Evolutionary conservation across 2,329 filamentous ascomycete genomes (phyloP).

Genomic region (Calonectria leucothoes): DNA sequence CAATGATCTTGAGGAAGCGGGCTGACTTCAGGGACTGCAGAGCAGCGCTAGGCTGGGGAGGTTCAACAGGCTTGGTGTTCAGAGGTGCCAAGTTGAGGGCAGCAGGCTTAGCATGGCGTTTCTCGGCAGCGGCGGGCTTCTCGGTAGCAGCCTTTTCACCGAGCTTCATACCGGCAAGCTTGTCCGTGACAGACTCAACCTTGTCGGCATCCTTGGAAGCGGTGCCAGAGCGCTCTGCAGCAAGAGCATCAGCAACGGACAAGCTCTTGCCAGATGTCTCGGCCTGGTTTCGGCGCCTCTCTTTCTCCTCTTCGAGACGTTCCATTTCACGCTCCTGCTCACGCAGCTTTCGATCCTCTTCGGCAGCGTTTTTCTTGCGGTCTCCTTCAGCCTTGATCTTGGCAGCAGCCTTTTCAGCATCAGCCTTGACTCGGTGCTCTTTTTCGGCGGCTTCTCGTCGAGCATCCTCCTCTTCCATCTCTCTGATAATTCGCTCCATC

Average conservation of each 20-base stretch:
- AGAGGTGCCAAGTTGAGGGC: conserved; percentile 87
- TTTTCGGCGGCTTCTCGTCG: conserved; percentile 61
- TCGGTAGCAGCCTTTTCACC: conserved; percentile 56
- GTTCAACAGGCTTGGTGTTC: conserved; percentile 87
- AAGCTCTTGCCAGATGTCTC: conserved; percentile 62
- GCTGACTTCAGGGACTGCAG: conserved; percentile 94
- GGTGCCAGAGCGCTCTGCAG: conserved; percentile 54
- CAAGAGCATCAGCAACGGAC: conserved; percentile 64
- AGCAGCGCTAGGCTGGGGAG: conserved; percentile 91
- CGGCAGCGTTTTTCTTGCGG: conserved; percentile 59
- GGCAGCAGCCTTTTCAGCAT: conserved; percentile 57
- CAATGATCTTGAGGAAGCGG: conserved; percentile 84
- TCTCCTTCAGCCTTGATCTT: conserved; percentile 63
- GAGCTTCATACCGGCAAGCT: conserved; percentile 65
- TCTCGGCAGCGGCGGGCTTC: conserved; percentile 67
- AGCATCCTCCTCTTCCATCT: conserved; percentile 70
- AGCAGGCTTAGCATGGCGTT: conserved; percentile 79
- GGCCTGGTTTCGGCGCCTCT: conserved; percentile 63
- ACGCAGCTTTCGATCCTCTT: conserved; percentile 74
- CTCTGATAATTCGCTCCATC: conserved; percentile 69
- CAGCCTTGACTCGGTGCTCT: conserved; percentile 59
- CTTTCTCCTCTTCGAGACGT: conserved; percentile 77
- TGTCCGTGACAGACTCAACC: conserved; percentile 56
- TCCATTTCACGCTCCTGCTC: conserved; percentile 81
- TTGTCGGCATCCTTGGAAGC: conserved; percentile 49